phyloP scores from a whole-genome alignment of 192 early-diverging fungal species.

The Coemansia sp. region DNA sequence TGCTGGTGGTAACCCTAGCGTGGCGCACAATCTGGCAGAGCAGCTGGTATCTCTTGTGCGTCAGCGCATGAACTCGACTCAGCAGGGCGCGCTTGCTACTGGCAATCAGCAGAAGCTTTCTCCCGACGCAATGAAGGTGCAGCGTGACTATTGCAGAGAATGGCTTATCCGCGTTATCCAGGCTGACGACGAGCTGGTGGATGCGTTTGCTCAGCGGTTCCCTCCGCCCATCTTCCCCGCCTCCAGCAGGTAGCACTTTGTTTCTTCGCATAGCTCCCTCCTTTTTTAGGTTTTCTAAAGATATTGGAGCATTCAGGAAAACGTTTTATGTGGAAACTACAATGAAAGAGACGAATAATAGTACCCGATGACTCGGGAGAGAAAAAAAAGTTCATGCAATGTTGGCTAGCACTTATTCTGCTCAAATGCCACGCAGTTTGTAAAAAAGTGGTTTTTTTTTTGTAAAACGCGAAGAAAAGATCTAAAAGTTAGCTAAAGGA shows the following conservation, averaged over 20 bases:
- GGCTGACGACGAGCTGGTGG: conserved; percentile 52
- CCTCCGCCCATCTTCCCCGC: conserved; percentile 41
- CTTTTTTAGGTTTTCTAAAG: not conserved
- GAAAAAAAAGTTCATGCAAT: not conserved
- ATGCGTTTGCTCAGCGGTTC: conserved; percentile 52
- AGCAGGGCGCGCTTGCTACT: conserved; percentile 3
- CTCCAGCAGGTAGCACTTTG: not conserved
- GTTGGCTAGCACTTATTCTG: too few species aligned
- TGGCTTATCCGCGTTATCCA: conserved; percentile 53
- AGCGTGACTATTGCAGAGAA: conserved; percentile 50
- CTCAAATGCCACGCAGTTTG: too few species aligned
- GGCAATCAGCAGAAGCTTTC: conserved; percentile 4
- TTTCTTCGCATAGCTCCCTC: not conserved
- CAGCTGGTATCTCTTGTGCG: conserved; percentile 52
- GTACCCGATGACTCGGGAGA: too few species aligned
- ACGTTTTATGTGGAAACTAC: too few species aligned
- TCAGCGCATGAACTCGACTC: conserved; percentile 46
- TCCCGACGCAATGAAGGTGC: conserved; percentile 19
- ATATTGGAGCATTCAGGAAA: not conserved
- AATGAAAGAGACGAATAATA: too few species aligned
- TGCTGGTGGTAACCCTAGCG: conserved; percentile 10
- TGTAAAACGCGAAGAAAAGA: not conserved
- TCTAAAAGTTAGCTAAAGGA: conserved; percentile 11
- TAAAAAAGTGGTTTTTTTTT: too few species aligned
- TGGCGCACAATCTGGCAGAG: conserved; percentile 51